Evolutionary conservation across 2,329 filamentous ascomycete genomes (phyloP), one percentile per base, ranked within the genome.

Genomic region (Hypoxylon sp.): DNA sequence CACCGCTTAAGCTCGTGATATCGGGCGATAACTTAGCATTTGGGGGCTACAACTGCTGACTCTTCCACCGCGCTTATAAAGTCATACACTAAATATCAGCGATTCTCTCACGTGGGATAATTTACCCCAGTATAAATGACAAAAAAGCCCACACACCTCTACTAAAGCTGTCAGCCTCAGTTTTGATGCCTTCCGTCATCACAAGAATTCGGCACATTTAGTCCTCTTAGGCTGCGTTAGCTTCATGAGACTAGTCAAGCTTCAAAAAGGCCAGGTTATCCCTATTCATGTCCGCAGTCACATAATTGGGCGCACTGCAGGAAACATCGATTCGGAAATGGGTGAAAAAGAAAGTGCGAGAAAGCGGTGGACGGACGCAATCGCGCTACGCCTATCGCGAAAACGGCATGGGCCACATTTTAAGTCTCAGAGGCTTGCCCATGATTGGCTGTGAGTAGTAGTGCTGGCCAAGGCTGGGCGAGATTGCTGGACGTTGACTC

Each of bases 331-430:
- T 43, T 57, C 50, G 30, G 30, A 49, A 51, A 63, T 56, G 51
- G 60, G 43, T 45, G 45, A 65, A 62, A 68, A 66, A 66, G 57
- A 68, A 68, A 64, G 57, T 41, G 57, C 63, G 60, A 64, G 63
- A 69, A 69, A 64, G 65, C 49, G 60, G 62, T 68, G 59, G 68
- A 63, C 46, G 46, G 46, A 61, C 55, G 56, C 62, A 61, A 65
- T 53, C 34, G 9, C 43, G 28, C 48, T 55, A 45, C 21, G 23
- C 49, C 62, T 68, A 70, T 68, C 60, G 58, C 60, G 62, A 50
- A 43, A 41, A 67, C 34, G 60, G 59, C 43, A 67, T 55, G n/a
- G 55, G 28, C 67, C 50, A 56, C 59, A 51, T 60, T 56, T 50
- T 48, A 63, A 45, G 45, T 62, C 55, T 56, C 21, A 51, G 61